Base-by-base conservation (phyloP, 441 rosid genomes). In the Erodium trifolium region DNA sequence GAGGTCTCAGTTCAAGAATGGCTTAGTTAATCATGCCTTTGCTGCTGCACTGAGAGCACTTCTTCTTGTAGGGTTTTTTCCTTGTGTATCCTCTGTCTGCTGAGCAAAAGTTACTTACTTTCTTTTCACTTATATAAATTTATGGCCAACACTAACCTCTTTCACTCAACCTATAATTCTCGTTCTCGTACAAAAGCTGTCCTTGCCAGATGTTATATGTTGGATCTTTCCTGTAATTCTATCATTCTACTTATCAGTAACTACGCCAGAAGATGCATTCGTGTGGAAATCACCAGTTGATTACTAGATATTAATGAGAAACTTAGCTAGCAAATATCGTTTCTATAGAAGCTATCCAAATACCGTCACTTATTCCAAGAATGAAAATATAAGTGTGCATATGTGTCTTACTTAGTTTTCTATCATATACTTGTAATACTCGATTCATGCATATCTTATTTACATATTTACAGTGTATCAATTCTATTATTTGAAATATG, bases 11-110 rank as follows among this genome's bases (percentile, higher is more conserved):
- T 92, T 94, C 88, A 87, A 86, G 84, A 88, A 85, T 62, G 99
- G 99, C 67, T 76, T 88, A 60, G 98, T 94, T 39, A 94, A 92
- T 78, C 99, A 94, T 75, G 97, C 99, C 79, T 94, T 94, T 49
- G 89, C 97, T 73, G 94, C 99, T 79, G 92, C 94, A 57, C 87
- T 94, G 75, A 88, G 96, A 80, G 87, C 90, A 64, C 84, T 94
- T 66, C 97, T 94, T 67, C 84, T 94, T 35, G 99, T 94, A 92
- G 69, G 87, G 29, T 82, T 71, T 74, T 75, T 65, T 23, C 27
- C 73, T 75, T 73, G 65, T 76, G 17, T 53, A 14, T 14, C 19
- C 2, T 5, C 8, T n/a, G 19, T 53, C 2, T 53, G 0, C 17
- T 34, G 37, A 34, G 37, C 4, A 34, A 34, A 34, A 34, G 5